Percentiles rank a stretch among this genome's conserved stretches.
phyloP scores from a whole-genome alignment of 164 flowering plant genomes.

The Macadamia tetraphylla region DNA sequence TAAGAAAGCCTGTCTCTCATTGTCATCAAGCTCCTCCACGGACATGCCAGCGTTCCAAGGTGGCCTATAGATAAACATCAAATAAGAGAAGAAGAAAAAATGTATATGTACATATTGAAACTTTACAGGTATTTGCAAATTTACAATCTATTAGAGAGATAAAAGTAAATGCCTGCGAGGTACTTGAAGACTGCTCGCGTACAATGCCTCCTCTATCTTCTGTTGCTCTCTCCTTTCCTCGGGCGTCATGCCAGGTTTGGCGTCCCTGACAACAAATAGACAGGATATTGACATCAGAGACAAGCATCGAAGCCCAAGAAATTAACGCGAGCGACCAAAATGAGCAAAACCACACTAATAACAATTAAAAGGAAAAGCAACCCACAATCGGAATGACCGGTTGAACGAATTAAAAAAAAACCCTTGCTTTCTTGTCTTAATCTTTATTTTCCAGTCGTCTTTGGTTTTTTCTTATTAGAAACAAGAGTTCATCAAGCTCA shows the following conservation, averaged over 20 bases:
- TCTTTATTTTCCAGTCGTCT: too few species aligned
- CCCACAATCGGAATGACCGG: not conserved
- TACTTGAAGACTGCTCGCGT: conserved; percentile 74
- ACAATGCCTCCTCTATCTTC: conserved; percentile 71
- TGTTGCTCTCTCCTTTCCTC: conserved; percentile 65
- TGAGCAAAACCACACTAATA: not conserved
- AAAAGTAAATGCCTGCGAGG: conserved; percentile 64
- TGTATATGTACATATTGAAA: too few species aligned
- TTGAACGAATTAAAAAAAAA: not conserved
- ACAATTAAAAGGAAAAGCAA: too few species aligned
- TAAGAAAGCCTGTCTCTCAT: conserved; percentile 72
- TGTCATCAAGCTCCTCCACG: conserved; percentile 74
- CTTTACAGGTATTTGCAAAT: too few species aligned
- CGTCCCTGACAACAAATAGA: conserved; percentile 38
- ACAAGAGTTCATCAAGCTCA: too few species aligned
- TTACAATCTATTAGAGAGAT: not conserved
- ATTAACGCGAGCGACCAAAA: too few species aligned
- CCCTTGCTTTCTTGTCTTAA: too few species aligned
- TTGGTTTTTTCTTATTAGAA: too few species aligned
- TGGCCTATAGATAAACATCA: conserved; percentile 46
- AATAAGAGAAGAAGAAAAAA: not conserved
- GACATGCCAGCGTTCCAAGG: conserved; percentile 80
- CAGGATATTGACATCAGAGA: not conserved
- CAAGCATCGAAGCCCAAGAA: not conserved
- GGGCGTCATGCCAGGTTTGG: conserved; percentile 41